These are phyloP conservation scores for Pezicula neosporulosa DNA, from an alignment of 2,329 filamentous ascomycete species.

Conservation along the genomic window DNA sequence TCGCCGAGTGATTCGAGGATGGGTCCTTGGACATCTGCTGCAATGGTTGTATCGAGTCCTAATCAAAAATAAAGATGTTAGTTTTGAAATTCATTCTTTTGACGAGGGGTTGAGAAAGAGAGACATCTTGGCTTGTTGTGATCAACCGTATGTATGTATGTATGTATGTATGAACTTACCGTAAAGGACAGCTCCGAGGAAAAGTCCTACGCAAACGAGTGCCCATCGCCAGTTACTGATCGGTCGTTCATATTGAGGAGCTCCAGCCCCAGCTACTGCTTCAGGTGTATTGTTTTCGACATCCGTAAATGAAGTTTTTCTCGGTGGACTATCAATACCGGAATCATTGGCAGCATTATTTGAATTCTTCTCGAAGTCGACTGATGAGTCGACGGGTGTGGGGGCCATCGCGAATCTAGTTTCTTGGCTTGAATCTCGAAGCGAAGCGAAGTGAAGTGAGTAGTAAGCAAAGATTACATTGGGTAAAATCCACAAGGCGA, in stretches of 20 bases:
- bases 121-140: too few relatives aligned
- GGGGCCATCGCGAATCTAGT: too few relatives aligned
- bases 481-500: too few relatives aligned
- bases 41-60: slow-evolving; percentile 14
- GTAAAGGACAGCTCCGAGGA: slow-evolving; percentile 3
- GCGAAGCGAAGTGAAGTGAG: too few relatives aligned
- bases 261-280: background rate
- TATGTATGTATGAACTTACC: background rate
- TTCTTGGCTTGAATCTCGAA: too few relatives aligned
- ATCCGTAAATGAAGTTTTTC: background rate
- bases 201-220: slow-evolving; percentile 5
- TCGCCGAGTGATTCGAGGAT: slow-evolving; percentile 23
- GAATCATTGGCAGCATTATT: background rate
- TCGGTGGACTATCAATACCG: background rate
- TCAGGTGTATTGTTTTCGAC: background rate
- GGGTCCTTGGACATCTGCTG: slow-evolving; percentile 26
- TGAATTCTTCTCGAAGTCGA: too few relatives aligned
- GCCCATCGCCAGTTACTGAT: background rate
- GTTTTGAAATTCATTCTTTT: background rate
- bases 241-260: background rate
- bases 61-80: background rate
- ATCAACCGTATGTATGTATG: background rate
- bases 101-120: too few relatives aligned
- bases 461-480: too few relatives aligned
- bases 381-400: too few relatives aligned